Percentiles rank a stretch among this genome's conserved stretches.
These are phyloP conservation scores for Solanum verrucosum DNA, from an alignment of 257 asterid species.

Conservation along the genomic window DNA sequence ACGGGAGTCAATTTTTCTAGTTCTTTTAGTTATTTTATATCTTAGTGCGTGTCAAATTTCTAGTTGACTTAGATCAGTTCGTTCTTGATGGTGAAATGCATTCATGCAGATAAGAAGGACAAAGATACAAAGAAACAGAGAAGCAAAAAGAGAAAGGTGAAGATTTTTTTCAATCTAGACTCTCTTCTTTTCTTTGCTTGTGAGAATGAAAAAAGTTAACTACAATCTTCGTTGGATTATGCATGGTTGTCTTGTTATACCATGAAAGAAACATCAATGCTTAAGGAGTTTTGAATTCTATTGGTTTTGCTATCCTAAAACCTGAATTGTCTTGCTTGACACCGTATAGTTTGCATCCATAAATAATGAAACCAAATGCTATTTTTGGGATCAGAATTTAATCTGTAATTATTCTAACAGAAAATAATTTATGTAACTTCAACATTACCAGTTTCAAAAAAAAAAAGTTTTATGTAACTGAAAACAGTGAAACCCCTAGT, in stretches of 20 bases:
- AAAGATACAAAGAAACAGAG: slow-evolving; percentile 69
- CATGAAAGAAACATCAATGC: not conserved
- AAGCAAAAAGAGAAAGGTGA: slow-evolving; percentile 90
- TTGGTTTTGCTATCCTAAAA: not conserved
- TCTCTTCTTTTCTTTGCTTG: not conserved
- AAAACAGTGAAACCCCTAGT: not conserved
- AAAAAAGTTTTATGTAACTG: not conserved
- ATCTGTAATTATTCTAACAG: not conserved
- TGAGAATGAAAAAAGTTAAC: not conserved
- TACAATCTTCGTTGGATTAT: not conserved
- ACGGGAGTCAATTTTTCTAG: not conserved
- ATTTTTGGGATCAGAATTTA: not conserved
- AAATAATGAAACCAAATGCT: not conserved
- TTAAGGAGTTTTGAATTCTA: not conserved
- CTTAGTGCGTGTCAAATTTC: not conserved
- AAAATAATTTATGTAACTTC: not conserved
- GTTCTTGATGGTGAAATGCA: slow-evolving; percentile 1
- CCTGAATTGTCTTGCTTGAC: not conserved
- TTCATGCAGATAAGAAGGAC: slow-evolving; percentile 67
- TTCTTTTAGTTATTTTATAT: not conserved
- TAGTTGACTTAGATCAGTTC: not conserved
- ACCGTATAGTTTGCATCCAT: not conserved
- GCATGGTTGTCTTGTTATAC: not conserved
- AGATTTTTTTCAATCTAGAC: not conserved
- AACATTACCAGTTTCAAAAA: not conserved